Base-by-base conservation (phyloP, 345 rosid species). In the Toxicodendron radicans region DNA sequence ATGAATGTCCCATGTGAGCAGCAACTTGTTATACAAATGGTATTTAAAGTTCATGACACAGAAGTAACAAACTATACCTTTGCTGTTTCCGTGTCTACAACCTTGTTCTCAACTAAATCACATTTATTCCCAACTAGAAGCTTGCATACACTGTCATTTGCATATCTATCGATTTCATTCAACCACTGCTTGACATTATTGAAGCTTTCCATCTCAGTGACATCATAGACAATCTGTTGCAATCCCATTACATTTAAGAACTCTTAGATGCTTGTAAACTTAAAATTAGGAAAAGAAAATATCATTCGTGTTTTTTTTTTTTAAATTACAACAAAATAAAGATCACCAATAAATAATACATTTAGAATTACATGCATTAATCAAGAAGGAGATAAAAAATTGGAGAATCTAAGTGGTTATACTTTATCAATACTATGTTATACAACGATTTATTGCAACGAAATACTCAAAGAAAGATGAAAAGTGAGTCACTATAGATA, bases 181-280 rank as follows among this genome's bases (percentile, higher is more conserved):
- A 89, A 79, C 97, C 97, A 89, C 81, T 92, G 97, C 85, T 92
- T 92, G 76, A 90, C 95, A 67, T 88, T 92, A 85, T 88, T 92
- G 84, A 90, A 92, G 89, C 97, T 92, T 82, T 90, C 95, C 94
- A 85, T 83, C 79, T 90, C 95, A 41, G 97, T 92, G 74, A 91
- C 92, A 69, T 90, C 94, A 74, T 87, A 92, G 54, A 90, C 93
- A 81, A 89, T 86, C 97, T 87, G 91, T 86, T 60, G 58, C 35
- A 67, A 64, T 27, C 30, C 76, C 54, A 81, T 77, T 1, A 75
- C 11, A 21, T 64, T 30, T 48, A 73, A 64, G 32, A 45, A 32
- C 27, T 63, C 41, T 33, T 27, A 75, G 48, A 69, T 23, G 33
- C 46, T 71, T 73, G 32, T 41, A 27, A 12, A 27, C 30, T 27